Conservation (phyloP, 192 early-diverging fungal species). For the Glomus cerebriforme region DNA sequence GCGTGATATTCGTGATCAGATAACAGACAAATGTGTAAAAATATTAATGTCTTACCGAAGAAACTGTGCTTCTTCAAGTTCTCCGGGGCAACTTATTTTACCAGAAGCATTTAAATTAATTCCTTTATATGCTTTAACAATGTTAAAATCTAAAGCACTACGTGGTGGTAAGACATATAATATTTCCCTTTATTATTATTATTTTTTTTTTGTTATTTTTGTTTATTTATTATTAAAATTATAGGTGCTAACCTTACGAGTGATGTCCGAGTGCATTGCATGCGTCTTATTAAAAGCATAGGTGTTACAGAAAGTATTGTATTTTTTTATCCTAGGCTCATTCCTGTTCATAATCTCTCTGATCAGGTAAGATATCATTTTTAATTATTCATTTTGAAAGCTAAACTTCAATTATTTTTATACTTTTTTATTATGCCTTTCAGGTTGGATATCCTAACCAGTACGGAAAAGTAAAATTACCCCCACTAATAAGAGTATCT, state of each 20-base stretch:
- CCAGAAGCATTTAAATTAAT: slow-evolving; percentile 95
- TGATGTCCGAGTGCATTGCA: slow-evolving; percentile 79
- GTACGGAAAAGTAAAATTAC: slow-evolving; percentile 64
- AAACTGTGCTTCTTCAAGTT: slow-evolving; percentile 83
- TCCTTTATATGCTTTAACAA: slow-evolving; percentile 80
- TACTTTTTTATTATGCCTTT: not conserved
- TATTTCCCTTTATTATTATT: not conserved
- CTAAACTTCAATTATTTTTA: not conserved
- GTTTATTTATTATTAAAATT: not conserved
- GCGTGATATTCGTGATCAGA: slow-evolving; percentile 73
- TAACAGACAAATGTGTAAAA: slow-evolving; percentile 87
- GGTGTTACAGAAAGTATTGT: slow-evolving; percentile 73
- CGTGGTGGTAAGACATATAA: slow-evolving; percentile 57
- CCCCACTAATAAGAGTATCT: slow-evolving; percentile 70
- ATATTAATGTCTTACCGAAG: slow-evolving; percentile 89
- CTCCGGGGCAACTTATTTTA: slow-evolving; percentile 91
- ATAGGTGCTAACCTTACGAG: slow-evolving; percentile 60
- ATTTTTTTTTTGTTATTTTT: not conserved
- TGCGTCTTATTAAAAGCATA: slow-evolving; percentile 77
- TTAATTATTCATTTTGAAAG: not conserved
- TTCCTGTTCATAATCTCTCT: slow-evolving; percentile 66
- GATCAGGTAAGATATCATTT: slow-evolving; percentile 43
- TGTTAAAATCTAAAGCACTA: slow-evolving; percentile 85
- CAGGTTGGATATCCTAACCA: slow-evolving; percentile 39
- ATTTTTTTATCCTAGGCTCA: slow-evolving; percentile 84